Base-by-base conservation (phyloP, 2,329 filamentous ascomycete genomes). In the Ophiostoma fasciatum region DNA sequence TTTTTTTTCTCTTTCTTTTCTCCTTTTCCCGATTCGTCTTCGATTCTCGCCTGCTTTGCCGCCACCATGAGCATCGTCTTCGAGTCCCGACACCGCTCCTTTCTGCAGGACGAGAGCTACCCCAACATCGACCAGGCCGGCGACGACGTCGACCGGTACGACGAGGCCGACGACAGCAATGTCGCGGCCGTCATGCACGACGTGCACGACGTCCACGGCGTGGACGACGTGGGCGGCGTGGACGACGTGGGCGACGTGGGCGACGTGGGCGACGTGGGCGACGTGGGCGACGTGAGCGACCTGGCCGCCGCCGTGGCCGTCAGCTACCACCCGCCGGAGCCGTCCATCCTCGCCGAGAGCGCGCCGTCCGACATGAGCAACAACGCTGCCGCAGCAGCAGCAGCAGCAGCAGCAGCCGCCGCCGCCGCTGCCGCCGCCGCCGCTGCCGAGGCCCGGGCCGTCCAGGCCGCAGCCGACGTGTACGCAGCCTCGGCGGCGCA, bases 61-160 rank as follows among this genome's bases (percentile, higher is more conserved):
- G 8, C 30, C 36, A 37, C 29, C 10, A 48, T 48, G 46, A 45
- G 44, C 32, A 40, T 48, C 27, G 43, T 43, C 3, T 47, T 45
- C 23, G 46, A 48, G 34, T 35, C 42, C 3, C 32, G 42, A 14
- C 42, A 40, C 8, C 35, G 35, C 10, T 33, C 38, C 18, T 45
- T 44, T 27, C 36, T 46, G 6, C 35, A 32, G 14, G 45, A 48
- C 18, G 46, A 47, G 13, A 42, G 37, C 32, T 48, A 48, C 18
- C 44, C 44, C 14, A 40, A 42, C n/a, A 47, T 48, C 28, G 46
- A 46, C 33, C 39, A 46, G 28, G 34, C 39, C n/a, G 36, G 37
- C 27, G 45, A 48, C 14, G 36, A 39, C 13, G 41, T 43, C 1
- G 36, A 38, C 18, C 38, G 37, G 7, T 45, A 37, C 18, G 43